phyloP scores from a whole-genome alignment of 1,284 basidiomycete species.

The Stygiomarasmius scandens region DNA sequence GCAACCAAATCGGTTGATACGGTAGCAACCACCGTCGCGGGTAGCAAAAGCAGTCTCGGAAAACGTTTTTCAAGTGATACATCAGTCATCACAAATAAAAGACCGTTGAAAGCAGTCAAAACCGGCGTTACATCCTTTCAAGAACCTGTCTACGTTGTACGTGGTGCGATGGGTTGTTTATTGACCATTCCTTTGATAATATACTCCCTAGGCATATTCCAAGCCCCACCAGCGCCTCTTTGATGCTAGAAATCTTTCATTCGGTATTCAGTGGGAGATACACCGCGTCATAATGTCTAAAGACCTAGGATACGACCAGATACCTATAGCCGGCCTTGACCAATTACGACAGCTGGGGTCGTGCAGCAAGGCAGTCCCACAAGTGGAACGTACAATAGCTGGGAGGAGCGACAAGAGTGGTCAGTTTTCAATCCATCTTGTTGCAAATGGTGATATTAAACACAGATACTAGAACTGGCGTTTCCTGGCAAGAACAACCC shows the following conservation, averaged over 20 bases:
- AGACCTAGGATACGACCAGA: conserved; percentile 25
- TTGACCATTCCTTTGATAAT: too few relatives aligned
- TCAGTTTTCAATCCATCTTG: neutral
- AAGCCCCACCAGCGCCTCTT: conserved; percentile 28
- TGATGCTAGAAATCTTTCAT: conserved; percentile 30
- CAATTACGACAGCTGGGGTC: conserved; percentile 26
- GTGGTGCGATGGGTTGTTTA: too few relatives aligned
- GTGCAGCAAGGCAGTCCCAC: conserved; percentile 31
- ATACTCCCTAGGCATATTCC: conserved; percentile 4
- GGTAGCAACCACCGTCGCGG: too few relatives aligned
- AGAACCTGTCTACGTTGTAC: neutral
- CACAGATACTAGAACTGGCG: neutral
- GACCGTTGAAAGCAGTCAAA: neutral
- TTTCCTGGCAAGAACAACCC: conserved; percentile 6
- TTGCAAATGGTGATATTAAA: neutral
- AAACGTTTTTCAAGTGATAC: conserved; percentile 7
- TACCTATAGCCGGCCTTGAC: conserved; percentile 27
- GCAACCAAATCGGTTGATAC: too few relatives aligned
- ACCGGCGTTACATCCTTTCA: neutral
- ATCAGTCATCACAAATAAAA: neutral
- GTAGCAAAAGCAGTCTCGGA: neutral
- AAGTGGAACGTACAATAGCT: conserved; percentile 23
- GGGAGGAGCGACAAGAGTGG: conserved; percentile 6
- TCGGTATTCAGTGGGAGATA: conserved; percentile 45
- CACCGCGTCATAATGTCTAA: conserved; percentile 34